Percentiles rank a stretch among this genome's conserved stretches.
phyloP scores from a whole-genome alignment of 352 stramenopile species.

The Globisporangium iwayamae region DNA sequence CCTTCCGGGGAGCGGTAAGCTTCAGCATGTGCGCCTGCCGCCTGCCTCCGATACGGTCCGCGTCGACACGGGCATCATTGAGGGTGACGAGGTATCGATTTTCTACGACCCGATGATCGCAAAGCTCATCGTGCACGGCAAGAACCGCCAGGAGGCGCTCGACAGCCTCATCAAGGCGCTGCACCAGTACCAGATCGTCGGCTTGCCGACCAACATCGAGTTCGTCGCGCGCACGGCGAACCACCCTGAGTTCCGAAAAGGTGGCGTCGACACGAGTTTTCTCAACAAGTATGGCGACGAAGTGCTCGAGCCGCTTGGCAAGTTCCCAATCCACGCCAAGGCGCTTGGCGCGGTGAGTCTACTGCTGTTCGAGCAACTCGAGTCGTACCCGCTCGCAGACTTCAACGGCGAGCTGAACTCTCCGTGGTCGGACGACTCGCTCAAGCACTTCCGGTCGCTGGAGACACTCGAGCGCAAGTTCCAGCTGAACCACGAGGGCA shows the following conservation, averaged over 20 bases:
- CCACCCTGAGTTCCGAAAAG: constrained; percentile 87
- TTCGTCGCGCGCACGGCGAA: constrained; percentile 89
- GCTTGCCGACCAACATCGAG: constrained; percentile 93
- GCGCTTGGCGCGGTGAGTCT: constrained; percentile 74
- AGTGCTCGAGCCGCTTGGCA: constrained; percentile 58
- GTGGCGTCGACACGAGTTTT: constrained; percentile 92
- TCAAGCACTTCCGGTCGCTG: constrained; percentile 61
- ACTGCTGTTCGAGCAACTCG: constrained; percentile 63
- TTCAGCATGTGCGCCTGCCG: constrained; percentile 84
- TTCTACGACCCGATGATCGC: constrained; percentile 95
- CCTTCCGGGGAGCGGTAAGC: constrained; percentile 85
- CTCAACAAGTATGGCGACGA: constrained; percentile 88
- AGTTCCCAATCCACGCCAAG: constrained; percentile 55
- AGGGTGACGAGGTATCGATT: constrained; percentile 90
- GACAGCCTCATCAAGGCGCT: constrained; percentile 82
- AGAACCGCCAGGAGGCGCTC: constrained; percentile 80
- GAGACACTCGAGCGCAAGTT: constrained; percentile 52
- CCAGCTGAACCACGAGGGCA: constrained; percentile 41
- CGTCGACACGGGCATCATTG: constrained; percentile 87
- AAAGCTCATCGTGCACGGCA: constrained; percentile 91
- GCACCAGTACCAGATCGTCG: constrained; percentile 90
- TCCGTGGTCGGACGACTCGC: constrained; percentile 47
- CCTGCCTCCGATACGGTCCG: constrained; percentile 62
- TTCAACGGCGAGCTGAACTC: constrained; percentile 45
- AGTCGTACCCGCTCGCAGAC: constrained; percentile 27